phyloP scores from a whole-genome alignment of 345 rosid genomes.

The Linum lewisii region DNA sequence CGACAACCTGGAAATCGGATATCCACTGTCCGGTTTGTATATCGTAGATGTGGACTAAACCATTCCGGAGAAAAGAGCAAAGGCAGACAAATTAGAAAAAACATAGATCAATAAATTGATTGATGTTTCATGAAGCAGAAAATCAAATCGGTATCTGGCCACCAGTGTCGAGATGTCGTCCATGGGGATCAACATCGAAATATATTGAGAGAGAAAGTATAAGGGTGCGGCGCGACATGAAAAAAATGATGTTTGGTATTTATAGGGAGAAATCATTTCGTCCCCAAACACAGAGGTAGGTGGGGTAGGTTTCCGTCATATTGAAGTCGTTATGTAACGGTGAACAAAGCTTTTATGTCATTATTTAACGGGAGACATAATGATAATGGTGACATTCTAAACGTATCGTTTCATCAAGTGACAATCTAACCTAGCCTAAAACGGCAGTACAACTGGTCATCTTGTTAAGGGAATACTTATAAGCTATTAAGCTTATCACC shows the following conservation, averaged over 20 bases:
- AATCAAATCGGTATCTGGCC: conserved; percentile 55
- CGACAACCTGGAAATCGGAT: conserved; percentile 80
- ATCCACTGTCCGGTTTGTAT: conserved; percentile 83
- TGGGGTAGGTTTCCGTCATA: background rate
- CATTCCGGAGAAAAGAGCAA: conserved; percentile 46
- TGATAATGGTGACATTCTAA: too few relatives aligned
- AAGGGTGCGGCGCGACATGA: background rate
- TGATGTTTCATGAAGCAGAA: background rate
- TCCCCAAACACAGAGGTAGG: too few relatives aligned
- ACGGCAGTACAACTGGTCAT: background rate
- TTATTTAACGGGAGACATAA: too few relatives aligned
- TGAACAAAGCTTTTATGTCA: background rate
- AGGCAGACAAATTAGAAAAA: background rate
- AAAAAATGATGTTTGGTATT: background rate
- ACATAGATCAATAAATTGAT: background rate
- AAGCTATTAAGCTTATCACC: background rate
- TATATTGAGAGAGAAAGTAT: conserved; percentile 18
- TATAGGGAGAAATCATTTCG: background rate
- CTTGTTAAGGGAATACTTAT: background rate
- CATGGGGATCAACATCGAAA: conserved; percentile 76
- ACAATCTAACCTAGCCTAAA: background rate
- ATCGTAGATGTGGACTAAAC: conserved; percentile 87
- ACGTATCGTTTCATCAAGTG: too few relatives aligned
- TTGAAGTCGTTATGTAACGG: background rate
- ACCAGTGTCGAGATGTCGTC: conserved; percentile 82